Base-by-base conservation (phyloP, 225 moss, liverwort and hornwort species). In the Bryum argenteum region DNA sequence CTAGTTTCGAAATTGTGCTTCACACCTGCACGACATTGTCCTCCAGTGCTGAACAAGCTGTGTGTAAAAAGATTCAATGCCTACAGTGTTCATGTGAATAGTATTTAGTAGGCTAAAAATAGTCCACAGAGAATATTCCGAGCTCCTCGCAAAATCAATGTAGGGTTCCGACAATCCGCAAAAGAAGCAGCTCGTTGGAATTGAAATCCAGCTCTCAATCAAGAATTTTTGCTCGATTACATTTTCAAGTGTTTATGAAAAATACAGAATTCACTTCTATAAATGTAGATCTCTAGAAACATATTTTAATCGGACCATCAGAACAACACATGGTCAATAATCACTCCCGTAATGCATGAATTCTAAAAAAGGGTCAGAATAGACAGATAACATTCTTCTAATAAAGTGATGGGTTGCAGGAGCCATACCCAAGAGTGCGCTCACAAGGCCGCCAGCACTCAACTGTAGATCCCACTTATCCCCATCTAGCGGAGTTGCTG, bases 1-100 rank as follows among this genome's bases (percentile, higher is more conserved):
- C 92, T 81, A 40, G 97, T 98, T 80, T 98, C 94, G 65, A 98
- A 98, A 85, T 92, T 88, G 63, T 94, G 94, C 70, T 94, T 98
- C 67, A 98, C 97, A 75, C 89, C 89, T 89, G 87, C 81, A 79
- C 63, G 33, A 77, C 77, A 80, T 72, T 71, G 67, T 40, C 58
- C 71, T 67, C 74, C 62, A 66, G 61, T 71, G 71, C 71, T 82
- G 62, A 82, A 55, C 70, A 65, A 59, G 54, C 65, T 76, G 28
- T 69, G 42, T 67, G 50, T 60, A 59, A 76, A 39, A 39, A 69
- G 54, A 60, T 41, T 55, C 48, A 61, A 65, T 26, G 54, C 66
- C 70, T 74, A 70, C 66, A 66, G 60, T 41, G 17, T 73, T 53
- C 54, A 54, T 54, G 12, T 58, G 23, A 40, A 66, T 66, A 71